A percentile compares a stretch with the other conserved stretches of the same genome.
Conservation (phyloP, 768 basidiomycete genomes). For the Tricholoma sp. region DNA sequence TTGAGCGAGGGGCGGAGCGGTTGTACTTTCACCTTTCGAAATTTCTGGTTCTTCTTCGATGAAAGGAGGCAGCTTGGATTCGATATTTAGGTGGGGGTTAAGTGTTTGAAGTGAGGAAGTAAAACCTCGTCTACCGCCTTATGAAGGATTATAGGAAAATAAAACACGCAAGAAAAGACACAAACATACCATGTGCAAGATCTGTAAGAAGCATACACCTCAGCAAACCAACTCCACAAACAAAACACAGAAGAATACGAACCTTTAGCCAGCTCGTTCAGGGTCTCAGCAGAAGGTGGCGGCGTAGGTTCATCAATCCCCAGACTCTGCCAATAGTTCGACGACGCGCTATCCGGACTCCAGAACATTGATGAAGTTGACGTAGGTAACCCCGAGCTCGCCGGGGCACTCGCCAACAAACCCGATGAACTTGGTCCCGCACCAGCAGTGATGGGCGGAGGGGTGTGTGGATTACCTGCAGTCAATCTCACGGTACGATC, state of each 20-base stretch:
- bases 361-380: neutral
- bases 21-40: neutral
- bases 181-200: constrained; percentile 8
- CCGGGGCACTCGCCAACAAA: neutral
- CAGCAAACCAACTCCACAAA: neutral
- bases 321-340: constrained; percentile 3
- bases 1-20: neutral
- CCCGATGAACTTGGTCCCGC: neutral
- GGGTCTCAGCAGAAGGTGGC: constrained; percentile 4
- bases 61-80: neutral
- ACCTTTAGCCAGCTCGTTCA: constrained; percentile 15
- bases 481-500: constrained; percentile 23
- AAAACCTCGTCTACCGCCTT: constrained; percentile 9
- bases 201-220: constrained; percentile 3
- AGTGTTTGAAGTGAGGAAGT: constrained; percentile 1
- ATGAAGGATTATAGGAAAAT: neutral
- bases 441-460: constrained; percentile 1
- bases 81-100: neutral
- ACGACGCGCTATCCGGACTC: neutral
- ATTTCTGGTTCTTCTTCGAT: neutral
- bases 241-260: neutral
- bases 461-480: constrained; percentile 1
- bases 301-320: constrained; percentile 2
- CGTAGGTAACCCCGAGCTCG: neutral
- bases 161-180: neutral